phyloP scores from a whole-genome alignment of 495 filamentous ascomycete species.

The Schizothecium vesticola region DNA sequence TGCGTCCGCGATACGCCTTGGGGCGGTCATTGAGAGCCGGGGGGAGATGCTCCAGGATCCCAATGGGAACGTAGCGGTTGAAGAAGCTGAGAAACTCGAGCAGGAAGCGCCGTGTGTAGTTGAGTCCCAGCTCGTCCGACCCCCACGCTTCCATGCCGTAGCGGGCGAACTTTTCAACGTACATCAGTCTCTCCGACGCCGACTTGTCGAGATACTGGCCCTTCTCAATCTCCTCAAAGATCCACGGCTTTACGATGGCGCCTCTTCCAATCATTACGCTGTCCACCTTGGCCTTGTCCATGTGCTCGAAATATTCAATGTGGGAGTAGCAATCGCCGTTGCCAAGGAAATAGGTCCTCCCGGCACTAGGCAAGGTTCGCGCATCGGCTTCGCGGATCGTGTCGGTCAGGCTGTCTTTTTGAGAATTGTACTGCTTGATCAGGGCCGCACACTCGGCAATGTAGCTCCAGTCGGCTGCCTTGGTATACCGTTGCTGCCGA shows the following conservation, averaged over 20 bases:
- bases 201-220: conserved; percentile 95
- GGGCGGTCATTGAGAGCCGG: conserved; percentile 83
- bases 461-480: conserved; percentile 83
- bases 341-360: conserved; percentile 79
- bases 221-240: conserved; percentile 91
- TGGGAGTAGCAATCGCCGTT: conserved; percentile 97
- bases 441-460: conserved; percentile 85
- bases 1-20: conserved; percentile 72
- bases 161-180: conserved; percentile 79
- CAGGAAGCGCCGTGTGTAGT: conserved; percentile 81
- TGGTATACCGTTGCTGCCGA: conserved; percentile 90
- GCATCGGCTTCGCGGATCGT: conserved; percentile 72
- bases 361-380: conserved; percentile 53
- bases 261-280: conserved; percentile 88
- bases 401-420: conserved; percentile 58
- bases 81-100: conserved; percentile 94
- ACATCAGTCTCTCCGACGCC: conserved; percentile 74
- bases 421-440: conserved; percentile 68
- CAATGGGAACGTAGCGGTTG: conserved; percentile 83
- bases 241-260: conserved; percentile 92
- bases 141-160: conserved; percentile 95
- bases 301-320: conserved; percentile 73
- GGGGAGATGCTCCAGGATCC: conserved; percentile 80
- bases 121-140: conserved; percentile 85
- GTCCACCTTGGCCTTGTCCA: conserved; percentile 73